Conservation (phyloP, 805 yeast species). For the Torulaspora microellipsoides region DNA sequence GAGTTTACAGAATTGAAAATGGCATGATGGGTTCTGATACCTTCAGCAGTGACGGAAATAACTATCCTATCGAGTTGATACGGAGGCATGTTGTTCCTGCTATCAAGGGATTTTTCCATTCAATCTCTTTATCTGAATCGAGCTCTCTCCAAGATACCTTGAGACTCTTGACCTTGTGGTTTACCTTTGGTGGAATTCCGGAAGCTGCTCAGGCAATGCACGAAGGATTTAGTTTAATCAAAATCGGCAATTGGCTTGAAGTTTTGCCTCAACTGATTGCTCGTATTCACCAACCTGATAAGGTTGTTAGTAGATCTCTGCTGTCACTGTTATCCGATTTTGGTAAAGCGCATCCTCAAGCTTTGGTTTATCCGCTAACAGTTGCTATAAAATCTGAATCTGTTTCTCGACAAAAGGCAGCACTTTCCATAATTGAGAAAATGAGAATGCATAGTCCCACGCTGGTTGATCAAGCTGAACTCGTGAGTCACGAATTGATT, state of each 20-base stretch:
- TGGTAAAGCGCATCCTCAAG: slow-evolving; percentile 96
- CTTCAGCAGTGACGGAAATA: slow-evolving; percentile 27
- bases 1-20: slow-evolving; percentile 19
- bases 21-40: slow-evolving; percentile 31
- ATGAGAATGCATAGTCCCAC: slow-evolving; percentile 84
- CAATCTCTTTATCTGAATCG: slow-evolving; percentile 80
- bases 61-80: slow-evolving; percentile 50
- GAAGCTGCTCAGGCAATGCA: slow-evolving; percentile 88
- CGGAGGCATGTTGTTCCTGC: slow-evolving; percentile 94
- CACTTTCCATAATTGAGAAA: slow-evolving; percentile 82
- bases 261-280: slow-evolving; percentile 95
- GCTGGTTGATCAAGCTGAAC: slow-evolving; percentile 85
- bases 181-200: slow-evolving; percentile 88
- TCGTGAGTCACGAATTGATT: slow-evolving; percentile 90
- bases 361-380: slow-evolving; percentile 88
- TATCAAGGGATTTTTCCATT: slow-evolving; percentile 90
- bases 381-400: slow-evolving; percentile 96
- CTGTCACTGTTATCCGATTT: slow-evolving; percentile 77
- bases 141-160: slow-evolving; percentile 91
- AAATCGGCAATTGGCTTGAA: slow-evolving; percentile 90
- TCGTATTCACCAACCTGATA: slow-evolving; percentile 92
- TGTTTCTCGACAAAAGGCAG: slow-evolving; percentile 84
- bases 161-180: slow-evolving; percentile 88
- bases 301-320: slow-evolving; percentile 72
- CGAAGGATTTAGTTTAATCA: slow-evolving; percentile 86